phyloP scores from a whole-genome alignment of 441 rosid genomes.

The Populus hybrid region DNA sequence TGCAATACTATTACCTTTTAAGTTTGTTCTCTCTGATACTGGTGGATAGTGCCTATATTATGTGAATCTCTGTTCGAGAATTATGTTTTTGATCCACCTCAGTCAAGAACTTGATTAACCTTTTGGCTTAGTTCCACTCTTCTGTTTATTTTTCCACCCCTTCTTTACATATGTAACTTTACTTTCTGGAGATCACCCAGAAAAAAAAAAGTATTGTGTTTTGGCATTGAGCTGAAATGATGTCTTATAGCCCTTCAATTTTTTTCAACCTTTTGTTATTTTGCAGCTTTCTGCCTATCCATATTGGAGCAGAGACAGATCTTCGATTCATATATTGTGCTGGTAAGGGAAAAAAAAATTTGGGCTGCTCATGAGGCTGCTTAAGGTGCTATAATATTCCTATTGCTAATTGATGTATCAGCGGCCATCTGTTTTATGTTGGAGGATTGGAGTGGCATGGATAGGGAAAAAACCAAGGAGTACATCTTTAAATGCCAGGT shows the following conservation, averaged over 20 bases:
- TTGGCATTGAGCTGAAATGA: neutral
- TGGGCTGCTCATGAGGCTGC: slow-evolving; percentile 11
- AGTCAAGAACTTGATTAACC: neutral
- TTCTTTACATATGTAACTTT: too few species aligned
- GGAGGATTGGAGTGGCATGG: slow-evolving; percentile 91
- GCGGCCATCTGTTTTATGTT: slow-evolving; percentile 85
- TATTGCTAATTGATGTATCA: slow-evolving; percentile 41
- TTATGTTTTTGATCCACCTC: neutral
- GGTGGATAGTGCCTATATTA: neutral
- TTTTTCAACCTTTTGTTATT: slow-evolving; percentile 16
- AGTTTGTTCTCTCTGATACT: neutral
- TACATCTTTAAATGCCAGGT: slow-evolving; percentile 89
- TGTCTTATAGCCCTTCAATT: neutral
- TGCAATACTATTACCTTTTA: neutral
- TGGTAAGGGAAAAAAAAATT: slow-evolving; percentile 51
- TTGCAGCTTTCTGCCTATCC: slow-evolving; percentile 81
- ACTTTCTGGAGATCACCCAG: neutral
- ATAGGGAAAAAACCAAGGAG: slow-evolving; percentile 67
- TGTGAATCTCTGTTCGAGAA: neutral
- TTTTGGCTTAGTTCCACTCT: neutral
- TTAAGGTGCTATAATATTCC: slow-evolving; percentile 17
- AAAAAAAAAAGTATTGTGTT: neutral
- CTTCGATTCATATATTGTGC: slow-evolving; percentile 94
- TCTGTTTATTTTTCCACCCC: neutral
- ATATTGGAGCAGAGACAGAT: slow-evolving; percentile 85